These are phyloP conservation scores for Macrocystidia cucumis DNA, from an alignment of 1,284 basidiomycete species.

Conservation along the genomic window DNA sequence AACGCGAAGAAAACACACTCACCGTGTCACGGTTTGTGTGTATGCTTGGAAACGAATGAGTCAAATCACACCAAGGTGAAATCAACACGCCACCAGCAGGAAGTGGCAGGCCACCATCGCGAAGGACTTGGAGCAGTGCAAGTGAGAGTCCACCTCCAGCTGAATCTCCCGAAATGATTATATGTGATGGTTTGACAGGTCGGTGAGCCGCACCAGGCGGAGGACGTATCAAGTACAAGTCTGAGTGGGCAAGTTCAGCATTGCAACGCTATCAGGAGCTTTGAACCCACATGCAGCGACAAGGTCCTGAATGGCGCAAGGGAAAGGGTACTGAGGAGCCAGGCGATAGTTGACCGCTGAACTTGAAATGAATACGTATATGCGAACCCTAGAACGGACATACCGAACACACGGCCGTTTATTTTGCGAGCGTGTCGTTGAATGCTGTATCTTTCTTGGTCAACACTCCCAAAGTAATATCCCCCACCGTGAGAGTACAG, in stretches of 20 bases:
- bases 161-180: slow-evolving; percentile 88
- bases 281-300: slow-evolving; percentile 67
- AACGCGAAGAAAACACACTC: slow-evolving; percentile 12
- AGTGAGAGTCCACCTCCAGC: slow-evolving; percentile 89
- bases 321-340: slow-evolving; percentile 94
- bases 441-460: slow-evolving; percentile 77
- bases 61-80: slow-evolving; percentile 91
- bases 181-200: slow-evolving; percentile 76
- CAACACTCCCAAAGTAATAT: slow-evolving; percentile 77
- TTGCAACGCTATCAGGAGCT: slow-evolving; percentile 1
- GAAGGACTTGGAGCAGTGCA: slow-evolving; percentile 85
- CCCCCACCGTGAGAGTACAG: slow-evolving; percentile 82
- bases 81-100: slow-evolving; percentile 85
- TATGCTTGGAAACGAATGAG: slow-evolving; percentile 91
- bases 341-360: slow-evolving; percentile 85
- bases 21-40: slow-evolving; percentile 82
- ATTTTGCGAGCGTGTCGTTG: slow-evolving; percentile 88
- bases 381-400: slow-evolving; percentile 14
- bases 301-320: slow-evolving; percentile 87
- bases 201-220: slow-evolving; percentile 67
- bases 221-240: slow-evolving; percentile 48
- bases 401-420: slow-evolving; percentile 79
- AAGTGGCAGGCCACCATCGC: slow-evolving; percentile 76
- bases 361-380: no score
- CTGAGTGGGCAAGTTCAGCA: slow-evolving; percentile 16